Base-by-base conservation (phyloP, 2,329 filamentous ascomycete species). In the Exophiala sp. region DNA sequence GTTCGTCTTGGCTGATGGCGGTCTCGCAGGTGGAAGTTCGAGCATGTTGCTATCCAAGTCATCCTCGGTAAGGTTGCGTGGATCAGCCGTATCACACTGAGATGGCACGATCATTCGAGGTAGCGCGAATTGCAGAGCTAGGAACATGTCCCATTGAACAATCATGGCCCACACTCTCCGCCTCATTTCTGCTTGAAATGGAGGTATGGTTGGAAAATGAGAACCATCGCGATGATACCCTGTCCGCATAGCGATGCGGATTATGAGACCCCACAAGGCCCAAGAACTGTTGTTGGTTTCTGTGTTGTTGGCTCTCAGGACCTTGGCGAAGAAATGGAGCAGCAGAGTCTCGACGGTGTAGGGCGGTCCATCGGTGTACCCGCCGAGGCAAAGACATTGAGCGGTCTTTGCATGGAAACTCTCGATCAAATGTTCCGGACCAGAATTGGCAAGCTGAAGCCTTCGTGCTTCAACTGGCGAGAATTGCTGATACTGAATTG, bases 51-150 rank as follows among this genome's bases (percentile, higher is more conserved):
- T 74, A 55, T 74, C 70, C 57, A 86, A 83, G 61, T 87, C 83
- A 2, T 78, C 74, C 63, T 87, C 84, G 21, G 75, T 67, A 11
- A 86, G 64, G 64, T 87, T 86, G 11, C 75, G 72, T 5, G 83
- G 83, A n/a, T 78, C 65, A 5, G 70, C 65, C 0, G 81, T 83
- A 62, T 87, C 84, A 34, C 75, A 79, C 44, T 85, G 79, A 56
- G 83, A 80, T 35, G 76, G 74, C 54, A 80, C 74, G 41, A 85
- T 74, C 71, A 84, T 81, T 54, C 78, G 77, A 7, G 85, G 85
- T 12, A 87, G 69, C 1, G 84, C 85, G 57, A 86, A 75, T 62
- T 87, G 82, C 61, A 85, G 85, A 1, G 81, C 77, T 1, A 82
- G 75, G 6, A 87, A 68, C 2, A 80, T 68, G 61, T 87, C 85